phyloP scores from a whole-genome alignment of 768 basidiomycete genomes.

The Leccinum ochraceum region DNA sequence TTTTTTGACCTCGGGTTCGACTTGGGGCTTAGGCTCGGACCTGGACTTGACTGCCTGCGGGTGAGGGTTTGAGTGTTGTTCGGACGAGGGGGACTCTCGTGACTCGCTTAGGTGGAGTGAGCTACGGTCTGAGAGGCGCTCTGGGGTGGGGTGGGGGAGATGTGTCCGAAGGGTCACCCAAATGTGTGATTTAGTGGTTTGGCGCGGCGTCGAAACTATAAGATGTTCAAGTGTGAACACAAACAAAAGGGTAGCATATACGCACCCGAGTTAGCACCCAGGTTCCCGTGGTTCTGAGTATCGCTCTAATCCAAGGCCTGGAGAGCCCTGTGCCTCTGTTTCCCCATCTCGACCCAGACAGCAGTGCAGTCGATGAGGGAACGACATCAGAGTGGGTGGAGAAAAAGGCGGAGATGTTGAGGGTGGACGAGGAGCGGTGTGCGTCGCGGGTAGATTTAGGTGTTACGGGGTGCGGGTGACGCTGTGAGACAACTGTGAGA shows the following conservation, averaged over 20 bases:
- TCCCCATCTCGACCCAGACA: constrained; percentile 67
- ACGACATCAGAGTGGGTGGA: constrained; percentile 40
- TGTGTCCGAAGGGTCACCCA: no score
- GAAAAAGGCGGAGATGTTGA: no score
- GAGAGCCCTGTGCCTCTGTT: constrained; percentile 46
- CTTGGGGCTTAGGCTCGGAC: neutral
- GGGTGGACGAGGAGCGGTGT: constrained; percentile 7
- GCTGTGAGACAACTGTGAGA: no score
- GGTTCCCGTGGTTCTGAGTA: neutral
- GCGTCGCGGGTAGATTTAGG: constrained; percentile 12
- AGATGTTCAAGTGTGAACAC: no score
- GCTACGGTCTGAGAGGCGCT: neutral
- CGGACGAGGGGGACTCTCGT: constrained; percentile 4
- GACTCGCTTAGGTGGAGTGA: constrained; percentile 20
- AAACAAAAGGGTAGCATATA: no score
- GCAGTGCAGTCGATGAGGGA: constrained; percentile 72
- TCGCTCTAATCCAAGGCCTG: constrained; percentile 16
- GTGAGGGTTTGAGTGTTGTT: constrained; percentile 2
- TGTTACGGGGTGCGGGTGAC: no score
- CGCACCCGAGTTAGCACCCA: no score
- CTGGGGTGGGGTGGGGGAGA: no score
- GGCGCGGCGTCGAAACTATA: no score
- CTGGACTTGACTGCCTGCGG: neutral
- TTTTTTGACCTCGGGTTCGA: constrained; percentile 10
- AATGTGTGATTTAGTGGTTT: no score